Evolutionary conservation across 164 flowering plant species (phyloP), one percentile per base, ranked within the genome.

Genomic region (Tinospora cordifolia): DNA sequence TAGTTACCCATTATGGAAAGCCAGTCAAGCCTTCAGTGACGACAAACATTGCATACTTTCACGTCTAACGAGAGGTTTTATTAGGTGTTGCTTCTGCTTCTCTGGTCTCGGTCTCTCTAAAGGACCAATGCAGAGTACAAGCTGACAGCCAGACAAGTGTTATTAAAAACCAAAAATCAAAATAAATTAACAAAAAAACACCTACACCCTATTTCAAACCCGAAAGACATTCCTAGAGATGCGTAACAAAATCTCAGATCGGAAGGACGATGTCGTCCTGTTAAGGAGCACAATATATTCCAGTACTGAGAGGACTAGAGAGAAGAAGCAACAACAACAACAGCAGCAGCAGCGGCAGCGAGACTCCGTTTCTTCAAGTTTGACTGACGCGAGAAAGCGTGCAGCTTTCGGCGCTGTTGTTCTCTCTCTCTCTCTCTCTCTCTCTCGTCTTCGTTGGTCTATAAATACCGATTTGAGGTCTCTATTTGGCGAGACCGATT

Each of bases 331-430:
- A 51, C 19, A 30, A 22, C 22, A 15, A 1, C 36, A 30, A 4
- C 36, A 30, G 2, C 36, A 30, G 36, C 36, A 30, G 36, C 36
- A 30, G 15, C 19, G 4, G 58, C 22, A 15, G 24, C 34, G 13
- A 60, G 34, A 24, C 9, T 25, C 10, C 63, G 17, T 3, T 10
- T 24, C 62, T 69, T 64, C 57, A 74, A 70, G 80, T 79, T 81
- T 81, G 83, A 81, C 83, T 57, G 79, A 71, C 36, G 36, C 36
- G 73, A 64, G 47, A 67, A 60, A 26, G 68, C 13, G 27, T 71
- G 76, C 83, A 80, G 82, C 85, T 83, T 83, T 80, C 85, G 83
- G 85, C 81, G 77, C 79, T 77, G 19, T 57, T 72, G 49, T 72
- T 19, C 1, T 21, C 25, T 36, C 68, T 27, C 57, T 40, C 69